A percentile compares a stretch with the other conserved stretches of the same genome.
Conservation (phyloP, 2,329 filamentous ascomycete genomes). For the Aurifilum marmelostoma region DNA sequence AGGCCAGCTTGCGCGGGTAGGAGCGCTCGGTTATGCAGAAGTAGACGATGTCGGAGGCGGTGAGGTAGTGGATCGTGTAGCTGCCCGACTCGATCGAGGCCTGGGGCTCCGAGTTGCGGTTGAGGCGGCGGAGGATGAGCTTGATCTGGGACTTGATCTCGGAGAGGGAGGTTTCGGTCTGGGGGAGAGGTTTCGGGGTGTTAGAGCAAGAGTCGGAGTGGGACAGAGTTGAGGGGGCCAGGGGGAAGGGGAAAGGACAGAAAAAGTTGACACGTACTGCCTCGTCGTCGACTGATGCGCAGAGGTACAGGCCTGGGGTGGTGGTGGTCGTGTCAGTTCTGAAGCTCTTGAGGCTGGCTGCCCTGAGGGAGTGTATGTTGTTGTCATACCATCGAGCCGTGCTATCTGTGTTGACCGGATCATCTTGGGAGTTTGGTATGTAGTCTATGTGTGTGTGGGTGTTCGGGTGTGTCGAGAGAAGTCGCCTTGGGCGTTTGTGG, state of each 20-base stretch:
- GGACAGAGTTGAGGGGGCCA: conserved; percentile 9
- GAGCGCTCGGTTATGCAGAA: conserved; percentile 90
- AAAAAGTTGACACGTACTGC: conserved; percentile 53
- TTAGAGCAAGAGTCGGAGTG: too few relatives aligned
- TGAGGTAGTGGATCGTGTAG: conserved; percentile 87
- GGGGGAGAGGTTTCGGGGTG: not conserved
- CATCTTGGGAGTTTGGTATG: conserved; percentile 53
- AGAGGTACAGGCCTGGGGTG: conserved; percentile 85
- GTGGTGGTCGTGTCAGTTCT: conserved; percentile 24
- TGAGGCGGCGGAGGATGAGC: conserved; percentile 85
- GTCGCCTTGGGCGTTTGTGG: not conserved
- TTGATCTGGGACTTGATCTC: conserved; percentile 92
- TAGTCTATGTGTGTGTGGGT: not conserved
- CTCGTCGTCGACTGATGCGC: conserved; percentile 91
- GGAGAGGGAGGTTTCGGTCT: conserved; percentile 74
- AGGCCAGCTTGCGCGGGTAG: conserved; percentile 97
- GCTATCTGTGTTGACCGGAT: conserved; percentile 94
- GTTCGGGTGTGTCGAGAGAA: not conserved
- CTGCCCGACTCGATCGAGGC: conserved; percentile 84
- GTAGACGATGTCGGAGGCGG: conserved; percentile 83
- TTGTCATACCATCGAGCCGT: conserved; percentile 75
- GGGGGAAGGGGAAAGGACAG: not conserved
- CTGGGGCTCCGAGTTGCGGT: conserved; percentile 85
- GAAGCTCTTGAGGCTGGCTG: not conserved
- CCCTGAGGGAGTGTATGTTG: conserved; percentile 17